phyloP scores from a whole-genome alignment of 495 filamentous ascomycete genomes.

The Bombardia bombarda region DNA sequence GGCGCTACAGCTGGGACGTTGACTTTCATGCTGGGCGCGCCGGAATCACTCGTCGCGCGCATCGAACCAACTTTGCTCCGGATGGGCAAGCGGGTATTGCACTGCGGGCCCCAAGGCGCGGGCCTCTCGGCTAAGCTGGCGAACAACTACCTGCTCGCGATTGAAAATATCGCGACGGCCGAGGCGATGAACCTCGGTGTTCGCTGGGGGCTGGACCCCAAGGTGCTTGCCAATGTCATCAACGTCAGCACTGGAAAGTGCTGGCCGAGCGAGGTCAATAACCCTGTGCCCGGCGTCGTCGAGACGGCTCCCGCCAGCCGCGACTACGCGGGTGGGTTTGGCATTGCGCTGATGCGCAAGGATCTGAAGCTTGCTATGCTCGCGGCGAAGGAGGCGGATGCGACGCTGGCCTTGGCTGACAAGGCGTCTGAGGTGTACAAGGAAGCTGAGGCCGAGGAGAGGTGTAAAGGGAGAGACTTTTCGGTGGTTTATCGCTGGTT shows the following conservation, averaged over 20 bases:
- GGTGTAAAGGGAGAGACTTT: constrained; percentile 69
- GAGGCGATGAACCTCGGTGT: constrained; percentile 92
- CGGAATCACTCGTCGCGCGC: constrained; percentile 48
- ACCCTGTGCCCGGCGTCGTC: constrained; percentile 81
- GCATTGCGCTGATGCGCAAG: constrained; percentile 78
- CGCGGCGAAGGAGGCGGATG: constrained; percentile 61
- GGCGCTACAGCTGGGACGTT: constrained; percentile 67
- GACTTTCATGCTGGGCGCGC: constrained; percentile 81
- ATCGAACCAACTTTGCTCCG: constrained; percentile 56
- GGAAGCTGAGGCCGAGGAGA: constrained; percentile 47
- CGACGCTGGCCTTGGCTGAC: constrained; percentile 56
- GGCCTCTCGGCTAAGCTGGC: constrained; percentile 82
- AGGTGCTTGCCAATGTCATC: constrained; percentile 69
- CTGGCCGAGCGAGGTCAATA: constrained; percentile 90
- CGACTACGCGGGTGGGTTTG: constrained; percentile 77
- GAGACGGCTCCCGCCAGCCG: constrained; percentile 61
- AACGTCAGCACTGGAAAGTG: constrained; percentile 80
- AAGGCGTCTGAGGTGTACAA: constrained; percentile 63
- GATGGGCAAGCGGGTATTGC: constrained; percentile 77
- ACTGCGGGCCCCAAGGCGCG: constrained; percentile 71
- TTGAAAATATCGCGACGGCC: constrained; percentile 86
- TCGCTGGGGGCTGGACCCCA: constrained; percentile 73
- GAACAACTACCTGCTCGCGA: constrained; percentile 87
- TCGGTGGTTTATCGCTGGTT: constrained; percentile 78
- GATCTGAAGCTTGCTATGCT: constrained; percentile 65